These are phyloP conservation scores for Ustilago trichophora DNA, from an alignment of 1,284 basidiomycete genomes.

Conservation along the genomic window DNA sequence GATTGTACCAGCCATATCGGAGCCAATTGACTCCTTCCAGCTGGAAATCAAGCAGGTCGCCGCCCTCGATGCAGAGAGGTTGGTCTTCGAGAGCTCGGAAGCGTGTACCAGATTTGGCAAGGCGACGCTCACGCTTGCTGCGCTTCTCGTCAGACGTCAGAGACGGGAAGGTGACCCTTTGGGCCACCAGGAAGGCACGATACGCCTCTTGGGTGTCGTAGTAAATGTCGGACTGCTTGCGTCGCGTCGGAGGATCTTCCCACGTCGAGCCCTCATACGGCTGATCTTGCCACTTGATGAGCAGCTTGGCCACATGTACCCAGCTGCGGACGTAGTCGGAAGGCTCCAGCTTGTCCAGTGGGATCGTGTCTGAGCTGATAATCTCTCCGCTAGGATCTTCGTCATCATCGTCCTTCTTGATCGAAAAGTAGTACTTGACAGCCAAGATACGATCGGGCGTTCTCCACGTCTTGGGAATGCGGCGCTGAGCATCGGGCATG, in stretches of 20 bases:
- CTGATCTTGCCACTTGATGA: conserved; percentile 85
- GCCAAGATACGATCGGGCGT: conserved; percentile 54
- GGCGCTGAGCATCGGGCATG: conserved; percentile 44
- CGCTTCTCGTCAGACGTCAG: conserved; percentile 62
- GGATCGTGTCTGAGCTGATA: conserved; percentile 28
- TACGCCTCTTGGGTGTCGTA: conserved; percentile 76
- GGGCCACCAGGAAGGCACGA: conserved; percentile 74
- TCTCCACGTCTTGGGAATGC: conserved; percentile 47
- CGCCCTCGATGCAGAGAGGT: conserved; percentile 68
- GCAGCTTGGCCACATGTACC: conserved; percentile 29
- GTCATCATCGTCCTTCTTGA: conserved; percentile 26
- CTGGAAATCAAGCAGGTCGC: conserved; percentile 69
- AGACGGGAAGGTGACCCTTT: conserved; percentile 73
- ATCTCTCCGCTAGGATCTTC: conserved; percentile 29
- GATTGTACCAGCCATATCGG: conserved; percentile 69
- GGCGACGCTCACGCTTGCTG: conserved; percentile 44
- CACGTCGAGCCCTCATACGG: conserved; percentile 90
- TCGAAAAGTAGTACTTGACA: conserved; percentile 34
- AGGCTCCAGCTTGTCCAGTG: conserved; percentile 21
- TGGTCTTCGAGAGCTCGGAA: conserved; percentile 67
- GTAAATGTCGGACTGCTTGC: conserved; percentile 72
- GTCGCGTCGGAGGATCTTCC: conserved; percentile 80
- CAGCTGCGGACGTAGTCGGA: conserved; percentile 32
- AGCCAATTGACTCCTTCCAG: conserved; percentile 94
- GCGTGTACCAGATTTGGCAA: conserved; percentile 21